Evolutionary conservation across 83 land plant species (phyloP), one percentile per base, ranked within the genome.

Genomic region (Picea abies): DNA sequence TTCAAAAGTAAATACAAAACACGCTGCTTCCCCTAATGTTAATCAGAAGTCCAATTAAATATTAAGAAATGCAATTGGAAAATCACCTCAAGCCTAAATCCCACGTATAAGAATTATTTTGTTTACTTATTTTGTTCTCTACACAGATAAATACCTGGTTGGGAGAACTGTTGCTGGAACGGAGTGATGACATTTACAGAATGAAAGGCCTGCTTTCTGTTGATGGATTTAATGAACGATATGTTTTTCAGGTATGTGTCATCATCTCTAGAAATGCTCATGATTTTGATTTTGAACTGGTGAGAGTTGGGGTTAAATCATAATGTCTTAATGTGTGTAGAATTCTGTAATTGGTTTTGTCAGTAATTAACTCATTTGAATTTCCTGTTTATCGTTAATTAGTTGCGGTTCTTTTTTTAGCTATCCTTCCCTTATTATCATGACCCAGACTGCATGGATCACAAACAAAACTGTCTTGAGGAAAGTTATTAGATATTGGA

Each of bases 151-250:
- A 97, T 81, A 90, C 86, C 49, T 97, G 99, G 99, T 86, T 97
- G 26, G 99, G 94, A 19, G 86, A 83, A 16, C 83, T 96, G 22
- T 81, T 97, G 81, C 44, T 95, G 82, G 96, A 96, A 66, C 88
- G 90, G 9, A 93, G 94, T 86, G 99, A 96, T 29, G 98, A 97
- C 90, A 91, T 97, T 64, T 97, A 97, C 81, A 82, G 99, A 63
- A 96, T 95, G 92, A 97, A 97, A 85, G 99, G 99, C 58, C 92
- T 97, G 26, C 87, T 97, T 35, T 94, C 99, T 41, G 94, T 97
- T 79, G 91, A 93, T 79, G 99, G 98, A 12, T 91, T 94, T 90
- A 76, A 94, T 58, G 93, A 93, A 82, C 86, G 97, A 87, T 97
- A 90, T 86, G 97, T 97, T 58, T 97, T 97, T 84, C 99, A 97